These are phyloP conservation scores for Botrytis squamosa DNA, from an alignment of 2,329 filamentous ascomycete genomes.

Conservation along the genomic window DNA sequence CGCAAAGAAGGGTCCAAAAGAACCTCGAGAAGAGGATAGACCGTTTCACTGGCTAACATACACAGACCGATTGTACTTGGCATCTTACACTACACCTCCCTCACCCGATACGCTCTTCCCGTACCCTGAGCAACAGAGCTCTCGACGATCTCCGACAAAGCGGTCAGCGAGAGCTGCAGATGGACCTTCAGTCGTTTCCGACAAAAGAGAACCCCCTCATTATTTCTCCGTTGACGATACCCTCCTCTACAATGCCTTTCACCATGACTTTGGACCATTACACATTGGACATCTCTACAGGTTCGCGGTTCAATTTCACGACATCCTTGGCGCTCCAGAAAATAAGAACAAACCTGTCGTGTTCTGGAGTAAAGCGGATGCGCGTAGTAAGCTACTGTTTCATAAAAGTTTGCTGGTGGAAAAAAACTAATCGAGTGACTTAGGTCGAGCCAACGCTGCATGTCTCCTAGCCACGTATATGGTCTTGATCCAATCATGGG, in stretches of 20 bases:
- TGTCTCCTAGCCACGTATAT: slow-evolving; percentile 97
- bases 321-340: slow-evolving; percentile 86
- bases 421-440: slow-evolving; percentile 33
- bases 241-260: slow-evolving; percentile 95
- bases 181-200: slow-evolving; percentile 49
- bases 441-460: slow-evolving; percentile 87
- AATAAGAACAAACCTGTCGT: slow-evolving; percentile 89
- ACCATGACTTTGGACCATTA: slow-evolving; percentile 95
- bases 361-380: slow-evolving; percentile 92
- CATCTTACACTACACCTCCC: slow-evolving; percentile 82
- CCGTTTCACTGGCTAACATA: slow-evolving; percentile 41
- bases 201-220: slow-evolving; percentile 64
- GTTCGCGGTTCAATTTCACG: slow-evolving; percentile 93
- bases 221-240: slow-evolving; percentile 95
- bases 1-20: background rate
- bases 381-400: slow-evolving; percentile 66
- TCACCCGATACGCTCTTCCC: slow-evolving; percentile 82
- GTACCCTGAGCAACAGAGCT: slow-evolving; percentile 58
- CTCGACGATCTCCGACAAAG: slow-evolving; percentile 70
- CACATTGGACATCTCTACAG: slow-evolving; percentile 97
- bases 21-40: slow-evolving; percentile 11
- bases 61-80: slow-evolving; percentile 89
- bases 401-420: slow-evolving; percentile 22
- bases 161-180: slow-evolving; percentile 65
- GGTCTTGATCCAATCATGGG: slow-evolving; percentile 97